Evolutionary conservation across 192 early-diverging fungal genomes (phyloP).

Genomic region (Podochytrium sp.): DNA sequence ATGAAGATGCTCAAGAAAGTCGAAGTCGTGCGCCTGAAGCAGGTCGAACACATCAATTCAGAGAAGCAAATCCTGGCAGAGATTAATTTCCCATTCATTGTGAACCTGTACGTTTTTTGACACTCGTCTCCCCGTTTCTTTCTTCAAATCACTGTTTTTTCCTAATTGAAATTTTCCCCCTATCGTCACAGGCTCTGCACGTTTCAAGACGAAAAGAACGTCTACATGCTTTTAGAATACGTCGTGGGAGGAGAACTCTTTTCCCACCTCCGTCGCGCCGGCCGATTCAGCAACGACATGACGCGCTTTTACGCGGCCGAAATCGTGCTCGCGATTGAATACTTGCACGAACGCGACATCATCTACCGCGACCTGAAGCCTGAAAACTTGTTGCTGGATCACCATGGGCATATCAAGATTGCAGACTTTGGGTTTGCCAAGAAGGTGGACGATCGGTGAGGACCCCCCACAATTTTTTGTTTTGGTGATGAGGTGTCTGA

Average conservation of each 20-base stretch:
- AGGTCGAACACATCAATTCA: conserved; percentile 64
- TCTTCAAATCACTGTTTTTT: background rate
- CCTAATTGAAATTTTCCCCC: conserved; percentile 1
- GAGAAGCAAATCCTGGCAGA: conserved; percentile 60
- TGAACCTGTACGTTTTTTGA: conserved; percentile 48
- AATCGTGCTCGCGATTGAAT: conserved; percentile 94
- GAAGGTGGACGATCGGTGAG: conserved; percentile 76
- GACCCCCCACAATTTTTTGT: background rate
- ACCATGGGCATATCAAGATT: conserved; percentile 92
- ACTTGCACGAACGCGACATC: conserved; percentile 90
- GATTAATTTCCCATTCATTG: conserved; percentile 58
- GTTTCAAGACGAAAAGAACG: conserved; percentile 90
- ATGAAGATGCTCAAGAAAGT: conserved; percentile 62
- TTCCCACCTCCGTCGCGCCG: conserved; percentile 89
- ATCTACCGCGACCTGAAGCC: conserved; percentile 98
- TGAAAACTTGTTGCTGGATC: conserved; percentile 80
- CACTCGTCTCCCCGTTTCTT: background rate
- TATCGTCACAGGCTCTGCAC: conserved; percentile 82
- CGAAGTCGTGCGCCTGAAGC: conserved; percentile 58
- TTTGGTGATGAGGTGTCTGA: background rate
- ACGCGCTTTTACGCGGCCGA: conserved; percentile 95
- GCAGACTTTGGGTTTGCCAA: conserved; percentile 99
- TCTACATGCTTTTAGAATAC: conserved; percentile 97
- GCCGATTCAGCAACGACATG: conserved; percentile 92
- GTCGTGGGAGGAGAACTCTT: conserved; percentile 96